Percentiles rank a stretch among this genome's conserved stretches.
Evolutionary conservation across 2,329 filamentous ascomycete species (phyloP).

Genomic region (Aureobasidium vineae): DNA sequence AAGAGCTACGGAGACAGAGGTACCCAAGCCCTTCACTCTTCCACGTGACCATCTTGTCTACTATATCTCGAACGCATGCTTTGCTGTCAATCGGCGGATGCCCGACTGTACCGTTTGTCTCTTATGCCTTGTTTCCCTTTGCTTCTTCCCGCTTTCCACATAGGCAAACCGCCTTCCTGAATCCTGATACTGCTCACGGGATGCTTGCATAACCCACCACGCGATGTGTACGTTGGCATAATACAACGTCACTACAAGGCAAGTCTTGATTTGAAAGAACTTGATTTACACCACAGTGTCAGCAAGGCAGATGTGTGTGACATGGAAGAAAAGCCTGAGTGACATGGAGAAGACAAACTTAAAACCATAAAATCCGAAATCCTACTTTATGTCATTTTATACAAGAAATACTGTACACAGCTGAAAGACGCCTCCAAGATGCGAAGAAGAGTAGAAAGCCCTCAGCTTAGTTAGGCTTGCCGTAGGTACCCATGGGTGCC

Average conservation of each 20-base stretch:
- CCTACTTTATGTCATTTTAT: conserved; percentile 14
- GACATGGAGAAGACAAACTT: no score
- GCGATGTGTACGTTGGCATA: conserved; percentile 2
- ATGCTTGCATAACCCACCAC: conserved; percentile 4
- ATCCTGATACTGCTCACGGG: neutral
- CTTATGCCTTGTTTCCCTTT: neutral
- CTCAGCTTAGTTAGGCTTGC: conserved; percentile 26
- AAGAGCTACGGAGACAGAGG: neutral
- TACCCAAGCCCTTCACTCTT: neutral
- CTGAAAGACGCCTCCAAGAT: neutral
- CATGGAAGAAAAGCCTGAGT: neutral
- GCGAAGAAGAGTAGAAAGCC: conserved; percentile 6
- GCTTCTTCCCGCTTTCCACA: neutral
- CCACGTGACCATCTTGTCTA: neutral
- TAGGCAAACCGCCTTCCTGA: neutral
- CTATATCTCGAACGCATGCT: conserved; percentile 9
- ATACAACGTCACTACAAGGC: neutral
- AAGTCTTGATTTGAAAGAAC: neutral
- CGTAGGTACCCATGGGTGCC: conserved; percentile 31
- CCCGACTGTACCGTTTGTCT: neutral
- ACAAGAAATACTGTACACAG: conserved; percentile 24
- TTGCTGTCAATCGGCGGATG: conserved; percentile 11
- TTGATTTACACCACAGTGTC: neutral
- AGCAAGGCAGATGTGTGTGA: conserved; percentile 8
- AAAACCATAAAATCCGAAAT: neutral